These are phyloP conservation scores for Aspergillus jensenii DNA, from an alignment of 2,329 filamentous ascomycete species.

Conservation along the genomic window DNA sequence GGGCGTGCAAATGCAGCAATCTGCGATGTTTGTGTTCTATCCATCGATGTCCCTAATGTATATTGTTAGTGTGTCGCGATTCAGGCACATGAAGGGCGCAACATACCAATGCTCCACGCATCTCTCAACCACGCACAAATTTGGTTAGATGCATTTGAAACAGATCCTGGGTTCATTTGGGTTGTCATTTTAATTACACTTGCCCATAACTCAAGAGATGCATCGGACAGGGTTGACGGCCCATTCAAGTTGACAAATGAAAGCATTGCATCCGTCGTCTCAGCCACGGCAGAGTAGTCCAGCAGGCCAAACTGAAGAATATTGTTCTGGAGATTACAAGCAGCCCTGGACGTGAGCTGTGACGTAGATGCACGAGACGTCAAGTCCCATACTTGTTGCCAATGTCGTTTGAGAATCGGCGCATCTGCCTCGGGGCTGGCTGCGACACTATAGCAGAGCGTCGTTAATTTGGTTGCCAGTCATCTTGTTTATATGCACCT, in stretches of 20 bases:
- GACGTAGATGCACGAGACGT: slow-evolving; percentile 70
- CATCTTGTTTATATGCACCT: slow-evolving; percentile 27
- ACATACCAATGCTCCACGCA: slow-evolving; percentile 77
- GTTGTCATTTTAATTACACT: slow-evolving; percentile 67
- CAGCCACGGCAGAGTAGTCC: slow-evolving; percentile 64
- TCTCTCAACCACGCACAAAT: slow-evolving; percentile 79
- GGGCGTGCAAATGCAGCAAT: slow-evolving; percentile 65
- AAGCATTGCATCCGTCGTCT: slow-evolving; percentile 71
- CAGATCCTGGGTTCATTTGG: slow-evolving; percentile 66
- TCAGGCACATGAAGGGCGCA: slow-evolving; percentile 10
- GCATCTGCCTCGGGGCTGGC: slow-evolving; percentile 36
- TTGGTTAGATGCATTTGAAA: slow-evolving; percentile 66
- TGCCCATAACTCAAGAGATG: slow-evolving; percentile 71
- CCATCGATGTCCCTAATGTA: slow-evolving; percentile 54
- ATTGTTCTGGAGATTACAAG: slow-evolving; percentile 69
- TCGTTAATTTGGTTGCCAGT: slow-evolving; percentile 7
- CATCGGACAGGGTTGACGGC: slow-evolving; percentile 75
- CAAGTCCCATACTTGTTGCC: slow-evolving; percentile 75
- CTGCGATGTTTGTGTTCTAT: slow-evolving; percentile 65
- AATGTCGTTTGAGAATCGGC: slow-evolving; percentile 50
- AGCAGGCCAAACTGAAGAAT: slow-evolving; percentile 68
- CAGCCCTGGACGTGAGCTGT: slow-evolving; percentile 69
- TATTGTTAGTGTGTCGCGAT: slow-evolving; percentile 11
- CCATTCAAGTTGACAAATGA: slow-evolving; percentile 78
- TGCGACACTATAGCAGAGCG: slow-evolving; percentile 31